These are phyloP conservation scores for Claviceps sp. DNA, from an alignment of 2,329 filamentous ascomycete species.

Conservation along the genomic window DNA sequence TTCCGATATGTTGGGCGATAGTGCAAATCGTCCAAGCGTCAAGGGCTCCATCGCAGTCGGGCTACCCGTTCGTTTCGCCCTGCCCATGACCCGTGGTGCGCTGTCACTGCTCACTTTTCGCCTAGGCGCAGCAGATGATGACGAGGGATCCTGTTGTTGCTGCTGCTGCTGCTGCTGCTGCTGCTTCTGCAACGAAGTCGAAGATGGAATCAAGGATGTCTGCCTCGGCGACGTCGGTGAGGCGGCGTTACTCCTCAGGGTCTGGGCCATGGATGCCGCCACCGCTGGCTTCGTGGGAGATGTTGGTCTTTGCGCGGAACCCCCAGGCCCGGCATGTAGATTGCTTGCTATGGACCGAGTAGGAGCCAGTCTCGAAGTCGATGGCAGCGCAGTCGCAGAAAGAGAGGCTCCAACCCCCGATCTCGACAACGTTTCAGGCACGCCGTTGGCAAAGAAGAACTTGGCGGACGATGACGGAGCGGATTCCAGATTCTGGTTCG, in stretches of 20 bases:
- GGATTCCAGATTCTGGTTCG: conserved; percentile 23
- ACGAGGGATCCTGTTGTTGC: conserved; percentile 13
- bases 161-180: conserved; percentile 13
- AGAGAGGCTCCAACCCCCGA: conserved; percentile 22
- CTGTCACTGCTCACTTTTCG: conserved; percentile 31
- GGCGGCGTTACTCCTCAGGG: conserved; percentile 9
- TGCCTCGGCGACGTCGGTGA: conserved; percentile 15
- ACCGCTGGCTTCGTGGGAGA: conserved; percentile 36
- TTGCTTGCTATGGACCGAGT: conserved; percentile 25
- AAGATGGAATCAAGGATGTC: conserved; percentile 18
- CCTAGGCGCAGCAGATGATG: conserved; percentile 15
- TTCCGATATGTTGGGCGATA: conserved; percentile 21
- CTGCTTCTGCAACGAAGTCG: conserved; percentile 23
- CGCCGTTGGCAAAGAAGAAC: conserved; percentile 65
- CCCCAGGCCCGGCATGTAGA: conserved; percentile 10
- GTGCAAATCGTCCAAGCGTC: conserved; percentile 19
- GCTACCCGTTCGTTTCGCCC: conserved; percentile 29
- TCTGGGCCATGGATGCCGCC: conserved; percentile 10
- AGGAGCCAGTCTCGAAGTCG: conserved; percentile 27
- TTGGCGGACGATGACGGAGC: conserved; percentile 33
- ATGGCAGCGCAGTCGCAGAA: conserved; percentile 33
- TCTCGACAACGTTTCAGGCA: conserved; percentile 31
- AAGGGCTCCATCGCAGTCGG: conserved; percentile 23
- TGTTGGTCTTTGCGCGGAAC: conserved; percentile 26
- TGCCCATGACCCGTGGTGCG: conserved; percentile 20